These are phyloP conservation scores for Ligustrum vulgare DNA, from an alignment of 257 asterid species.

Conservation along the genomic window DNA sequence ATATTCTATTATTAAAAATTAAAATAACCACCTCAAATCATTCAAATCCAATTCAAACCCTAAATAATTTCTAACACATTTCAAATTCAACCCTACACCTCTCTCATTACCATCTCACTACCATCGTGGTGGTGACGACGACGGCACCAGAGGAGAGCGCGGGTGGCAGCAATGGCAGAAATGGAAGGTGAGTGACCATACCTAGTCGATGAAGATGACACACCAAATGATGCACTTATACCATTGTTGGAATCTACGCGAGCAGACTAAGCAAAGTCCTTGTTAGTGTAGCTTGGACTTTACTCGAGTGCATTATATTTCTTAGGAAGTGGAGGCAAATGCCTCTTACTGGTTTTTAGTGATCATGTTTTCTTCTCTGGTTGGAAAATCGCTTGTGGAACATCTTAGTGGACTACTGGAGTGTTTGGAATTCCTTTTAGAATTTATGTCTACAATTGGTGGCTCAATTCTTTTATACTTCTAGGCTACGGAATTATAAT, in stretches of 20 bases:
- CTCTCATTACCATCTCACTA: too few relatives aligned
- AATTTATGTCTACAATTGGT: constrained; percentile 66
- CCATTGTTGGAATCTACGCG: constrained; percentile 67
- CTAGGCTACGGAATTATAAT: constrained; percentile 87
- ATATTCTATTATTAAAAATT: too few relatives aligned
- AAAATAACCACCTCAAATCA: too few relatives aligned
- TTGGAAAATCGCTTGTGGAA: constrained; percentile 35
- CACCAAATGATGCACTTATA: constrained; percentile 43
- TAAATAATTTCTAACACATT: too few relatives aligned
- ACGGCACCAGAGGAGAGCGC: too few relatives aligned
- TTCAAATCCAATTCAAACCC: too few relatives aligned
- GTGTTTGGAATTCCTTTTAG: constrained; percentile 74
- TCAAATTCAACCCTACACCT: too few relatives aligned
- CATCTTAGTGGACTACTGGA: constrained; percentile 26
- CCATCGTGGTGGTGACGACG: too few relatives aligned
- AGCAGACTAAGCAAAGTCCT: constrained; percentile 44
- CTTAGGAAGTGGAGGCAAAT: constrained; percentile 73
- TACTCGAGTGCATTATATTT: constrained; percentile 35
- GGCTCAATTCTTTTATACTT: constrained; percentile 49
- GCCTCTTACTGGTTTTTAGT: constrained; percentile 40
- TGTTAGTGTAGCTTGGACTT: constrained; percentile 38
- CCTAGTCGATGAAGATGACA: constrained; percentile 32
- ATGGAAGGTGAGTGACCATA: constrained; percentile 47
- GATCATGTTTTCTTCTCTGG: constrained; percentile 29
- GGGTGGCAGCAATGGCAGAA: too few relatives aligned